phyloP scores from a whole-genome alignment of 495 filamentous ascomycete species.

The Talaromyces ruber region DNA sequence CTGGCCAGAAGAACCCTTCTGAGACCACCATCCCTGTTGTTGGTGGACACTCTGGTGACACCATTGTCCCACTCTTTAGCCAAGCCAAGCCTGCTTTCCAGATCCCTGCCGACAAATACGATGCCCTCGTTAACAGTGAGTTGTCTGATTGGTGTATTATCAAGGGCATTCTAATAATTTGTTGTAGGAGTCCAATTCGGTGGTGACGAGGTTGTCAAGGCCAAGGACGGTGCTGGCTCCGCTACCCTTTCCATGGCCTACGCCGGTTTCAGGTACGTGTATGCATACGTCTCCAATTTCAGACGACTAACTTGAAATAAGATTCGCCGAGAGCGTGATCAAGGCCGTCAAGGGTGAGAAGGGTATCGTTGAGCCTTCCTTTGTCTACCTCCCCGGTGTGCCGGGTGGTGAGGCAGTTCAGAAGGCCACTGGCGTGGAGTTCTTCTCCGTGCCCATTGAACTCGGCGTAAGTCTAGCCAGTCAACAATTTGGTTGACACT shows the following conservation, averaged over 20 bases:
- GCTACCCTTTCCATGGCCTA: slow-evolving; percentile 98
- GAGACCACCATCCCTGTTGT: slow-evolving; percentile 83
- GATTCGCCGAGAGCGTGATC: slow-evolving; percentile 88
- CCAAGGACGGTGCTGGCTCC: slow-evolving; percentile 91
- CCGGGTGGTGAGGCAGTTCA: slow-evolving; percentile 75
- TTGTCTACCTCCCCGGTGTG: slow-evolving; percentile 86
- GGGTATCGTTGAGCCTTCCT: slow-evolving; percentile 88
- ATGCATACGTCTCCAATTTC: neutral
- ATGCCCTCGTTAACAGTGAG: slow-evolving; percentile 76
- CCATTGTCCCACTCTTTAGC: slow-evolving; percentile 96
- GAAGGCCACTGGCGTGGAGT: slow-evolving; percentile 77
- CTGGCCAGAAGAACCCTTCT: slow-evolving; percentile 71
- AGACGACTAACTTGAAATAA: slow-evolving; percentile 22
- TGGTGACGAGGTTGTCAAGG: slow-evolving; percentile 96
- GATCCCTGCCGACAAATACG: slow-evolving; percentile 80
- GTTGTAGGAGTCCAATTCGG: slow-evolving; percentile 81
- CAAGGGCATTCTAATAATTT: slow-evolving; percentile 5
- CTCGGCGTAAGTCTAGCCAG: slow-evolving; percentile 67
- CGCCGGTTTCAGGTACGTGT: slow-evolving; percentile 75
- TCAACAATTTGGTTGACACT: slow-evolving; percentile 1
- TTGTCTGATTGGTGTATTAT: slow-evolving; percentile 5
- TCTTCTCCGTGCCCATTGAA: slow-evolving; percentile 91
- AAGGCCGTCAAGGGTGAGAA: slow-evolving; percentile 82
- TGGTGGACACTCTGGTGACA: slow-evolving; percentile 94
- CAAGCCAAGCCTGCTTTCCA: slow-evolving; percentile 68